Conservation (phyloP, 768 basidiomycete genomes). For the Pholiota molesta region DNA sequence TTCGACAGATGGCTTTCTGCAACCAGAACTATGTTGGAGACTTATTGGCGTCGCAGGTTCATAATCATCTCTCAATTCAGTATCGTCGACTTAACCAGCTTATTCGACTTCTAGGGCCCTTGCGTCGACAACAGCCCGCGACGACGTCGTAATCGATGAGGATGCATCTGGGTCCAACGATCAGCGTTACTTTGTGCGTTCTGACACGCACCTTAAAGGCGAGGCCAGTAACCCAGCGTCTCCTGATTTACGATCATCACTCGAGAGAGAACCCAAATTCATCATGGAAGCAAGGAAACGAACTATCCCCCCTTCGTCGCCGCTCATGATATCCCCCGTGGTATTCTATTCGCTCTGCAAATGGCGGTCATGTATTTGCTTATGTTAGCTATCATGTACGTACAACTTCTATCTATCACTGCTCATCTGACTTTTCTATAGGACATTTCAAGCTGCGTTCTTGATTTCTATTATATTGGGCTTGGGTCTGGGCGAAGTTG, state of each 20-base stretch:
- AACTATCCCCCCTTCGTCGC: conserved; percentile 65
- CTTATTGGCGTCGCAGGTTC: conserved; percentile 63
- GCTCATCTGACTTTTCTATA: conserved; percentile 31
- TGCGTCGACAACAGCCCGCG: conserved; percentile 16
- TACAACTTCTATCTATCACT: neutral
- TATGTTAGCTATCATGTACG: conserved; percentile 85
- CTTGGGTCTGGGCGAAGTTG: conserved; percentile 71
- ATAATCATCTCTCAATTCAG: conserved; percentile 16
- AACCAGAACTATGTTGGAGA: conserved; percentile 52
- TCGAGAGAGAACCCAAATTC: conserved; percentile 1
- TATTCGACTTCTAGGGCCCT: conserved; percentile 21
- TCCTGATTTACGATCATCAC: neutral
- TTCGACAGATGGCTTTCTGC: conserved; percentile 73
- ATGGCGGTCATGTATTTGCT: conserved; percentile 65
- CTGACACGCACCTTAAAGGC: neutral
- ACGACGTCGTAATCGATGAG: conserved; percentile 10
- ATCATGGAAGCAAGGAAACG: conserved; percentile 27
- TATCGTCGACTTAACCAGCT: neutral
- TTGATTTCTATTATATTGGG: conserved; percentile 75
- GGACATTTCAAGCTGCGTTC: conserved; percentile 84
- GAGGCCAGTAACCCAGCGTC: neutral
- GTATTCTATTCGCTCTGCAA: conserved; percentile 65
- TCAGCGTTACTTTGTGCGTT: neutral
- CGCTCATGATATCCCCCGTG: conserved; percentile 72
- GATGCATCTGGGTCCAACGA: neutral